Conservation (phyloP, 345 rosid genomes). For the Nasturtium officinale region DNA sequence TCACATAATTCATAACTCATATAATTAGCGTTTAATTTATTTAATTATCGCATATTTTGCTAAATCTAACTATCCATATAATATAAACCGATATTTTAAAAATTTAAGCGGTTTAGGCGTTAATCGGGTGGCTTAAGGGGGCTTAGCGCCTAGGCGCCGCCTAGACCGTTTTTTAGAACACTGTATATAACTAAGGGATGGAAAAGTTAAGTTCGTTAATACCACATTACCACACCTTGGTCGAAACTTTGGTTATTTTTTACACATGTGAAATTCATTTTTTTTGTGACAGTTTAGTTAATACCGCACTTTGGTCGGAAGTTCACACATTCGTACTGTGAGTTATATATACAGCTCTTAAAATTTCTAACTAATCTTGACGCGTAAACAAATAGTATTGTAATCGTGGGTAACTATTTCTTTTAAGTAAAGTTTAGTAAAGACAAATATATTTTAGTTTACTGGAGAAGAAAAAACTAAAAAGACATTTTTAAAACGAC, state of each 20-base stretch:
- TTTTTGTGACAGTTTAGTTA: neutral
- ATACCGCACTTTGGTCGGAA: slow-evolving; percentile 5
- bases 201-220: neutral
- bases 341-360: neutral
- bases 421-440: neutral
- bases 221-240: neutral
- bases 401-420: neutral
- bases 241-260: neutral
- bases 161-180: too few species aligned
- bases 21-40: too few species aligned
- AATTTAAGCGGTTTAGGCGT: too few species aligned
- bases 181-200: too few species aligned
- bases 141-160: too few species aligned
- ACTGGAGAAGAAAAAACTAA: too few species aligned
- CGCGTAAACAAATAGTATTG: neutral
- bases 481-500: neutral
- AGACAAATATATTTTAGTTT: neutral
- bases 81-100: too few species aligned
- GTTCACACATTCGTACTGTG: neutral
- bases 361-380: neutral
- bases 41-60: too few species aligned
- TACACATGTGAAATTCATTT: neutral
- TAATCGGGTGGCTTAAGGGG: too few species aligned
- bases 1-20: too few species aligned
- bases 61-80: too few species aligned